A percentile compares a stretch with the other conserved stretches of the same genome.
Evolutionary conservation across 352 stramenopile genomes (phyloP).

Genomic region (Elongisporangium senticosum): DNA sequence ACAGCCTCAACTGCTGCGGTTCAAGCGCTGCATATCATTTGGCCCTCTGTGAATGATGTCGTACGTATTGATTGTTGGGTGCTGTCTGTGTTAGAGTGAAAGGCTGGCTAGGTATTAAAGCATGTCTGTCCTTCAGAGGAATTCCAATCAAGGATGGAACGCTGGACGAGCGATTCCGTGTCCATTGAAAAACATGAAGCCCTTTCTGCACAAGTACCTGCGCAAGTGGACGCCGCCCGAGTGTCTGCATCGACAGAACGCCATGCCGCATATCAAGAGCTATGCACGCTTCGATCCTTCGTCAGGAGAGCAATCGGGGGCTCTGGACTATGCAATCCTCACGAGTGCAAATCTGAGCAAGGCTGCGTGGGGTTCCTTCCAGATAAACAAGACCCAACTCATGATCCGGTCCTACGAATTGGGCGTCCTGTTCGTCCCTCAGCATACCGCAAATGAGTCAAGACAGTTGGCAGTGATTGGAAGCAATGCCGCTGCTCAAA

Average conservation of each 20-base stretch:
- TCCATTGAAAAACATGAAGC: constrained; percentile 82
- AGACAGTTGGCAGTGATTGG: constrained; percentile 26
- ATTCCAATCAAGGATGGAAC: constrained; percentile 78
- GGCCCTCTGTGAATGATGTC: constrained; percentile 74
- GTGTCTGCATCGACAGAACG: constrained; percentile 56
- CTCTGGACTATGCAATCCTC: constrained; percentile 68
- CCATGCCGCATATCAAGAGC: constrained; percentile 83
- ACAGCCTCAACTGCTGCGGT: constrained; percentile 25
- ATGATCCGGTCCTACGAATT: constrained; percentile 84
- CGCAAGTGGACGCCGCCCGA: constrained; percentile 64
- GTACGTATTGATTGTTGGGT: constrained; percentile 21
- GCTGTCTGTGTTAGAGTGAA: not conserved
- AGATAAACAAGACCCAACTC: constrained; percentile 72
- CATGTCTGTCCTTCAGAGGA: constrained; percentile 30
- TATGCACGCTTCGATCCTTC: constrained; percentile 55
- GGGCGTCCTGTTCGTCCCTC: constrained; percentile 65
- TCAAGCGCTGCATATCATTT: constrained; percentile 71
- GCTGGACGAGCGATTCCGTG: constrained; percentile 65
- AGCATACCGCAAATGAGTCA: constrained; percentile 10
- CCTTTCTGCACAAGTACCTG: constrained; percentile 82
- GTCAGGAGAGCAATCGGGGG: constrained; percentile 12
- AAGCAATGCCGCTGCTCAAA: constrained; percentile 19
- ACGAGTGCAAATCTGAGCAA: constrained; percentile 83
- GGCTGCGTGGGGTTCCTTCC: constrained; percentile 65
- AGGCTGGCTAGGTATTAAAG: not conserved